phyloP scores from a whole-genome alignment of 2,329 filamentous ascomycete genomes.

The Epichloe sp. region DNA sequence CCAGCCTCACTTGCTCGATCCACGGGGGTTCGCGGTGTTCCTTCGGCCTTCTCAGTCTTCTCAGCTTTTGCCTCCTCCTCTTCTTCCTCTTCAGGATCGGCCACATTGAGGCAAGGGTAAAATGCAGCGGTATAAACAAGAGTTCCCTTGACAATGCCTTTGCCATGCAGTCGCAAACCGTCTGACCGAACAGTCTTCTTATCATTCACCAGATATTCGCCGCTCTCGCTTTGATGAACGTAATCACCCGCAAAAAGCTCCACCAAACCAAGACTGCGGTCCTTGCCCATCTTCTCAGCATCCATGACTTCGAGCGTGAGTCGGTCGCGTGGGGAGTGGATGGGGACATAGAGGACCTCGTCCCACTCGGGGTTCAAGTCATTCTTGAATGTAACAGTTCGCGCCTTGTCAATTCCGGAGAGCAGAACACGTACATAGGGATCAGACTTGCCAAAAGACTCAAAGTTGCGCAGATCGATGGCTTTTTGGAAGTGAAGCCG shows the following conservation, averaged over 20 bases:
- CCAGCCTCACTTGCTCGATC: conserved; percentile 22
- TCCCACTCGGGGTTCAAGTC: conserved; percentile 94
- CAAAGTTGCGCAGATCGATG: conserved; percentile 74
- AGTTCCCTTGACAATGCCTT: conserved; percentile 62
- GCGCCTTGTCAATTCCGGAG: conserved; percentile 78
- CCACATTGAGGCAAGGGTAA: conserved; percentile 76
- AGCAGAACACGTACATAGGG: conserved; percentile 82
- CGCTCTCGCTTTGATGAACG: conserved; percentile 61
- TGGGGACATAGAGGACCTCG: conserved; percentile 84
- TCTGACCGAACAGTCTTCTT: conserved; percentile 55
- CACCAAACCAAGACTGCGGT: conserved; percentile 71
- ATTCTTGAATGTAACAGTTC: conserved; percentile 92
- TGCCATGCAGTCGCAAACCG: conserved; percentile 60
- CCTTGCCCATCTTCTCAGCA: conserved; percentile 80
- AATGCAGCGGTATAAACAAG: conserved; percentile 78
- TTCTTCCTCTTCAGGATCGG: conserved; percentile 80
- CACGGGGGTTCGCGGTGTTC: conserved; percentile 5
- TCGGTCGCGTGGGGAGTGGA: conserved; percentile 74
- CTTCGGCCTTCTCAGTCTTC: conserved; percentile 3
- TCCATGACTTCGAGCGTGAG: conserved; percentile 93
- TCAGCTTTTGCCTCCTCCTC: conserved; percentile 30
- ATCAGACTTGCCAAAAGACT: conserved; percentile 93
- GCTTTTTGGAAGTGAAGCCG: conserved; percentile 83
- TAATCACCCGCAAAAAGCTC: conserved; percentile 71
- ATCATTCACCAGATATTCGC: conserved; percentile 70